Conservation (phyloP, 257 asterid species). For the Nicotiana tomentosiformis region DNA sequence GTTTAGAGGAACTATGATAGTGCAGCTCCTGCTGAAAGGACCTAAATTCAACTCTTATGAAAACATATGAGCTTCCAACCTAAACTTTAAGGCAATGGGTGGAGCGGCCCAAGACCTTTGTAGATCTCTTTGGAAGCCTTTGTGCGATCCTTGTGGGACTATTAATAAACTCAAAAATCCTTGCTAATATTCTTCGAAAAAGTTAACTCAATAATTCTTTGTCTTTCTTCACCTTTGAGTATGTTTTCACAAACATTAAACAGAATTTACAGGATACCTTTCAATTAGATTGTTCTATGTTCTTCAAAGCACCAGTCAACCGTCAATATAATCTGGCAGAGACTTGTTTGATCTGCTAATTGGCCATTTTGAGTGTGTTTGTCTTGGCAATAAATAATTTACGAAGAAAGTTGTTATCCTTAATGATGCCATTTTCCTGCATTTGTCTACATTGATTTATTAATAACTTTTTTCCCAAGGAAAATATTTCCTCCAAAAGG, state of each 20-base stretch:
- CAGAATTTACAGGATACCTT: not conserved
- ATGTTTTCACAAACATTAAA: not conserved
- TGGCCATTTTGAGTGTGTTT: not conserved
- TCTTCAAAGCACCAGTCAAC: not conserved
- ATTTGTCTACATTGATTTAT: not conserved
- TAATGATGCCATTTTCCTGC: too few species aligned
- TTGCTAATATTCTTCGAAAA: not conserved
- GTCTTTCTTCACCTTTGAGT: not conserved
- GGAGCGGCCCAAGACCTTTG: not conserved
- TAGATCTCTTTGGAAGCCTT: not conserved
- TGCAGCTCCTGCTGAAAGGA: not conserved
- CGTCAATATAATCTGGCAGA: not conserved
- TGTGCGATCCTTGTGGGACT: not conserved
- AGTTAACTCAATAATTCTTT: not conserved
- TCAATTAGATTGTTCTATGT: not conserved
- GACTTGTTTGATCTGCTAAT: not conserved
- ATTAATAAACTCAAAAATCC: not conserved
- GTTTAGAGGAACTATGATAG: too few species aligned
- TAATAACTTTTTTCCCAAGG: not conserved
- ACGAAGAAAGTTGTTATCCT: too few species aligned
- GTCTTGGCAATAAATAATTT: not conserved
- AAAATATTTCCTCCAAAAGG: not conserved
- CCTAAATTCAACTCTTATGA: not conserved
- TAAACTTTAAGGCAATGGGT: not conserved
- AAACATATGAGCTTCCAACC: not conserved